Evolutionary conservation across 805 yeast genomes (phyloP).

Genomic region (Candida argentea): DNA sequence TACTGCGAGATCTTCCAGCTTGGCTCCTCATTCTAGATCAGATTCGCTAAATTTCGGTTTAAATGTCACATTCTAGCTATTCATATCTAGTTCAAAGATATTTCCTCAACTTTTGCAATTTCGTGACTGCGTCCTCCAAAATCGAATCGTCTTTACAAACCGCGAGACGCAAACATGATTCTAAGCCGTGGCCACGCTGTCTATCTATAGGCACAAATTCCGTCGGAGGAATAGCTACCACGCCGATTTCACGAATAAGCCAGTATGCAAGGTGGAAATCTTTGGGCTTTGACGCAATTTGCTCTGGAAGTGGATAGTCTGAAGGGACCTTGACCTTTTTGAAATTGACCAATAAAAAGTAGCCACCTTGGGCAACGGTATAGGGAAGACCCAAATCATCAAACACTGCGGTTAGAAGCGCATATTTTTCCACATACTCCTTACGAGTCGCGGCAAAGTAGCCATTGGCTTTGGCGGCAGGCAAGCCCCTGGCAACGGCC

Average conservation of each 20-base stretch:
- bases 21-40: neutral
- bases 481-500: constrained; percentile 75
- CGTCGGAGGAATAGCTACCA: constrained; percentile 96
- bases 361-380: constrained; percentile 88
- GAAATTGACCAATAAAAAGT: constrained; percentile 83
- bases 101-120: constrained; percentile 60
- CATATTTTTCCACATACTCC: constrained; percentile 62
- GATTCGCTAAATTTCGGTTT: neutral
- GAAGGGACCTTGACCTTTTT: constrained; percentile 71
- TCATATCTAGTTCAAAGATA: constrained; percentile 30
- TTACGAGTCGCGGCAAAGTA: constrained; percentile 66
- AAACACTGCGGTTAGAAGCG: constrained; percentile 63
- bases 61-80: neutral
- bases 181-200: constrained; percentile 55
- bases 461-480: constrained; percentile 44
- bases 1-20: neutral
- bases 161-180: constrained; percentile 83
- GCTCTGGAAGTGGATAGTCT: constrained; percentile 63
- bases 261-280: constrained; percentile 89
- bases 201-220: constrained; percentile 73
- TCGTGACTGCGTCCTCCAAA: constrained; percentile 70
- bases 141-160: constrained; percentile 87
- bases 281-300: constrained; percentile 55
- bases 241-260: constrained; percentile 87
- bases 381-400: constrained; percentile 86